A percentile compares a stretch with the other conserved stretches of the same genome.
Evolutionary conservation across 306 rosid genomes (phyloP).

Genomic region (Cicer chorassanicum): DNA sequence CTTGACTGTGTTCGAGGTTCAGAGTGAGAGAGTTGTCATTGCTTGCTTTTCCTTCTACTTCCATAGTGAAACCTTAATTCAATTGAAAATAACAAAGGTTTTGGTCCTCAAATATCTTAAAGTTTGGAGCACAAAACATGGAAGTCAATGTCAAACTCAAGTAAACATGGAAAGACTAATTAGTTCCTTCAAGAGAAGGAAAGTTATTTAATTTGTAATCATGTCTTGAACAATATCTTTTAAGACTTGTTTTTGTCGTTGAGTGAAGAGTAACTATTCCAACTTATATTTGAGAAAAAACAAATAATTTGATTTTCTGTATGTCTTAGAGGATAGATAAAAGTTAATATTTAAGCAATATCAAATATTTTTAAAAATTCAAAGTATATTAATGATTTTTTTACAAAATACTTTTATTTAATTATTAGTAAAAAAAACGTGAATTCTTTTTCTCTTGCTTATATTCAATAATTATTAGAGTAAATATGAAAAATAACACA

Average conservation of each 20-base stretch:
- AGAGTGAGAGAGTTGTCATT: conserved; percentile 28
- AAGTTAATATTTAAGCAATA: too few relatives aligned
- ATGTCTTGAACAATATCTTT: neutral
- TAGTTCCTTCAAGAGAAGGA: neutral
- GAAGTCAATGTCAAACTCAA: neutral
- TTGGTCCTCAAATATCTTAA: neutral
- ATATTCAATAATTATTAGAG: too few relatives aligned
- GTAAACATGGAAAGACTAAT: neutral
- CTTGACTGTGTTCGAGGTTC: conserved; percentile 48
- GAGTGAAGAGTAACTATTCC: neutral
- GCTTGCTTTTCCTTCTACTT: conserved; percentile 39
- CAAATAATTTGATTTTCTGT: too few relatives aligned
- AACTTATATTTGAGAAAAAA: neutral
- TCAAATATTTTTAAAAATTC: too few relatives aligned
- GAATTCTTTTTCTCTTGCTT: too few relatives aligned
- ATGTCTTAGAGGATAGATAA: too few relatives aligned
- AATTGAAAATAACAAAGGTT: neutral
- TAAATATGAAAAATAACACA: too few relatives aligned
- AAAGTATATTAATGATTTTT: too few relatives aligned
- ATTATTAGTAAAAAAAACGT: too few relatives aligned
- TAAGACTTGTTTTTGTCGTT: neutral
- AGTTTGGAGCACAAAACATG: neutral
- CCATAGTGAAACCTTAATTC: conserved; percentile 46
- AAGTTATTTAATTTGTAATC: neutral
- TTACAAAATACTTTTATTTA: too few relatives aligned